Evolutionary conservation across 345 rosid genomes (phyloP), one percentile per base, ranked within the genome.

Genomic region (Brassica cretica): DNA sequence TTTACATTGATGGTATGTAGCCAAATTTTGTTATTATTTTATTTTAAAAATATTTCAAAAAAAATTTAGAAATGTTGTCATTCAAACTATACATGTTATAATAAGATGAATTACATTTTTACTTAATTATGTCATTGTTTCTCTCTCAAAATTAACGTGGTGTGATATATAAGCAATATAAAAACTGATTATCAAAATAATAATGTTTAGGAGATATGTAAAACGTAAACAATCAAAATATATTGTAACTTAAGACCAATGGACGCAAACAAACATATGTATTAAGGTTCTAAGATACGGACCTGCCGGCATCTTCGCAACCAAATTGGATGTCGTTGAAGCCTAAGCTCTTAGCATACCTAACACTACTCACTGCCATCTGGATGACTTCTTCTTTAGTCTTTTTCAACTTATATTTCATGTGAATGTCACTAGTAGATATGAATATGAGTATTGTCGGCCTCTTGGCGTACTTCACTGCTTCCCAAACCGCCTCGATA

Each of bases 251-350:
- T n/a, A 62, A 29, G 11, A 56, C 19, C 2, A 19, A 11, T 16
- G 46, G 56, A 39, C 5, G 55, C 27, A 30, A 6, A 1, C 6
- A 71, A 58, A 53, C 15, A 55, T 5, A 37, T 18, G 60, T 32
- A 37, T 3, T 11, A 30, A 30, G 21, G 9, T 25, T 41, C 39
- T 6, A 58, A 41, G 29, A 61, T 14, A 53, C 32, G 3, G 75
- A 94, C 85, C 98, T 94, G 83, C 95, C 92, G 27, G 93, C 98
- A 76, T 94, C 98, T 77, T 92, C 97, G 1, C 97, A 90, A 78
- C 97, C 91, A 75, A 94, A 84, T 82, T 88, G 88, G 12, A 94
- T 82, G 68, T 94, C 97, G 1, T 84, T 74, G 78, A 95, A 94
- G 4, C 96, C 98, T 82, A 94, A 83, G 80, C 86, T 87, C 76